A percentile compares a stretch with the other conserved stretches of the same genome.
These are phyloP conservation scores for Cantharellus anzutake DNA, from an alignment of 768 basidiomycete species.

Conservation along the genomic window DNA sequence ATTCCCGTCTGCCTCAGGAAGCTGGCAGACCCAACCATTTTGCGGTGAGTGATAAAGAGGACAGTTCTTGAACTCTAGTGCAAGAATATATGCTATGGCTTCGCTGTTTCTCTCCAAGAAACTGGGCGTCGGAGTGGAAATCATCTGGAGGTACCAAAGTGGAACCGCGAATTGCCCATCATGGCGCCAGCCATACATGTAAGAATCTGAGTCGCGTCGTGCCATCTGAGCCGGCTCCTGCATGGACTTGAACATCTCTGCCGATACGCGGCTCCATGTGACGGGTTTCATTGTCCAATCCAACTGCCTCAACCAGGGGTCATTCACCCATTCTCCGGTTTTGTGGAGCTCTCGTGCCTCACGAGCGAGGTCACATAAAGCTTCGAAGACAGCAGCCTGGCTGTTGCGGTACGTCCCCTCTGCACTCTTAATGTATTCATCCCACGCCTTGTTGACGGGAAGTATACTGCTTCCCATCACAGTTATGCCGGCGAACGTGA, in stretches of 20 bases:
- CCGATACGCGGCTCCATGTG: neutral
- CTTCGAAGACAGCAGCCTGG: conserved; percentile 37
- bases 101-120: neutral
- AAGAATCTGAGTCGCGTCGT: neutral
- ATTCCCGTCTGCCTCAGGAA: neutral
- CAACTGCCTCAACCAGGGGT: conserved; percentile 75
- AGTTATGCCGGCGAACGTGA: conserved; percentile 76
- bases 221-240: neutral
- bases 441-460: conserved; percentile 81
- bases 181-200: neutral
- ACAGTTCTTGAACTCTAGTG: neutral
- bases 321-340: conserved; percentile 37
- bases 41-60: neutral
- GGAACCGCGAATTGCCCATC: neutral
- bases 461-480: conserved; percentile 87
- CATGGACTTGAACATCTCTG: neutral
- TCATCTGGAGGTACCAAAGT: neutral
- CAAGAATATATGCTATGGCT: neutral
- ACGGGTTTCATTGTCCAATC: conserved; percentile 78
- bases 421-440: conserved; percentile 57
- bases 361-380: conserved; percentile 50
- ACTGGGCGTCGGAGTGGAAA: neutral
- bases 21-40: neutral
- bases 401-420: conserved; percentile 59
- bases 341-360: conserved; percentile 31